These are phyloP conservation scores for Candida tallmaniae DNA, from an alignment of 805 yeast genomes.

Conservation along the genomic window DNA sequence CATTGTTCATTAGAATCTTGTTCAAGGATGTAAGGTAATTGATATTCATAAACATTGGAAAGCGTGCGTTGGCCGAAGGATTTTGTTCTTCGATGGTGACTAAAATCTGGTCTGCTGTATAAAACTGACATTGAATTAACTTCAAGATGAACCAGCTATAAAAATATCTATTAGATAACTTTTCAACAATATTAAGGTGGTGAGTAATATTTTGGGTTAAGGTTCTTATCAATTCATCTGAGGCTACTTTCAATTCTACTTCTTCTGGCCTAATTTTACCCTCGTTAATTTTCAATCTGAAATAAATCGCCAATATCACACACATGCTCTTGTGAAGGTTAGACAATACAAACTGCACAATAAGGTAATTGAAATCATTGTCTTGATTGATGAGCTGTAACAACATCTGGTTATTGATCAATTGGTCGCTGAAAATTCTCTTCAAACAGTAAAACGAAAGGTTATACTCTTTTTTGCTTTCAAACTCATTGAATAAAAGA, in stretches of 20 bases:
- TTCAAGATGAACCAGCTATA: conserved; percentile 6
- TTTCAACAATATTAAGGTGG: conserved; percentile 1
- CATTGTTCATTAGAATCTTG: neutral
- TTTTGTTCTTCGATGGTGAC: neutral
- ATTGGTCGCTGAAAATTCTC: conserved; percentile 13
- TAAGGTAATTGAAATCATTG: neutral
- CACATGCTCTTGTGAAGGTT: conserved; percentile 3
- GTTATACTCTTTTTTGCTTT: conserved; percentile 19
- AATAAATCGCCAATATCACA: neutral
- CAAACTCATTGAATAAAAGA: conserved; percentile 27
- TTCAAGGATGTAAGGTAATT: neutral
- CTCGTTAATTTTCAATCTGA: conserved; percentile 1
- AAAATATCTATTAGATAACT: conserved; percentile 4
- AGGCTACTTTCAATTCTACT: neutral
- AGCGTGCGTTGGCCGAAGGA: neutral
- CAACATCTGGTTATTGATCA: neutral
- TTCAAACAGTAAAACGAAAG: conserved; percentile 31
- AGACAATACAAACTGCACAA: neutral
- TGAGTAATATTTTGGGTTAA: neutral
- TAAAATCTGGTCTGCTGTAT: neutral
- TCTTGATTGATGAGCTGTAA: neutral
- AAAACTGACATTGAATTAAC: neutral
- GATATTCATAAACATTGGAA: conserved; percentile 4
- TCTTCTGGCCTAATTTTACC: neutral
- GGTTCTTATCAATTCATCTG: neutral